Evolutionary conservation across 352 stramenopile genomes (phyloP).

Genomic region (Globisporangium recalcitrans): DNA sequence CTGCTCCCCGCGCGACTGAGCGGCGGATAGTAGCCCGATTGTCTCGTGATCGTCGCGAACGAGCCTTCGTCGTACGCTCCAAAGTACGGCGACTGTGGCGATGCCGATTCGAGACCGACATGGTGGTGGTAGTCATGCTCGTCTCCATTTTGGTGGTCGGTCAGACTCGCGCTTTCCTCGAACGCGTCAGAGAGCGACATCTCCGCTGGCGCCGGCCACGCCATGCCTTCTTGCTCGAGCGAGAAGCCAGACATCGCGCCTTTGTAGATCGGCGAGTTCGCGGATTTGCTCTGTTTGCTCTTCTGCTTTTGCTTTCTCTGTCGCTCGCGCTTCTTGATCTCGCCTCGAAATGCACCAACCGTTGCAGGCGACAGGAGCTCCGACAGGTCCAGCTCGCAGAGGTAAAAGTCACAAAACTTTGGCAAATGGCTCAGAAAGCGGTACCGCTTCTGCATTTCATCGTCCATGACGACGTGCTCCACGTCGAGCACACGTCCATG

Average conservation of each 20-base stretch:
- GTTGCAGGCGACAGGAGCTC: conserved; percentile 65
- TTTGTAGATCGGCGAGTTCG: conserved; percentile 23
- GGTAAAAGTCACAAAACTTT: conserved; percentile 83
- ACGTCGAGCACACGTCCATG: conserved; percentile 71
- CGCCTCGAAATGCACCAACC: conserved; percentile 45
- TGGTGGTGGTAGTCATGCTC: background rate
- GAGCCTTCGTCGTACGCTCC: conserved; percentile 33
- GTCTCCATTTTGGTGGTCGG: conserved; percentile 12
- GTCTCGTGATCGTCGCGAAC: conserved; percentile 64
- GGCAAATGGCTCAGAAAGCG: conserved; percentile 85
- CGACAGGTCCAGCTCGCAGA: conserved; percentile 81
- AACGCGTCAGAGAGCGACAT: conserved; percentile 42
- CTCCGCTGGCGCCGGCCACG: conserved; percentile 60
- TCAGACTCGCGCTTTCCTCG: conserved; percentile 20
- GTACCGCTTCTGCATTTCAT: conserved; percentile 78
- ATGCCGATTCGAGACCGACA: conserved; percentile 12
- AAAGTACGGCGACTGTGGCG: conserved; percentile 8
- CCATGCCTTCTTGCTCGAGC: conserved; percentile 41
- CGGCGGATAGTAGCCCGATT: conserved; percentile 70
- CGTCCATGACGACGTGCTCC: conserved; percentile 86
- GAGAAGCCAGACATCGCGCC: conserved; percentile 35
- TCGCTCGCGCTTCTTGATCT: conserved; percentile 77
- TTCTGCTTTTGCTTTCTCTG: conserved; percentile 51
- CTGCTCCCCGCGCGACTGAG: conserved; percentile 22
- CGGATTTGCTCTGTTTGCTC: conserved; percentile 24